phyloP scores from a whole-genome alignment of 75 land plant genomes.

The Cupressus sempervirens region DNA sequence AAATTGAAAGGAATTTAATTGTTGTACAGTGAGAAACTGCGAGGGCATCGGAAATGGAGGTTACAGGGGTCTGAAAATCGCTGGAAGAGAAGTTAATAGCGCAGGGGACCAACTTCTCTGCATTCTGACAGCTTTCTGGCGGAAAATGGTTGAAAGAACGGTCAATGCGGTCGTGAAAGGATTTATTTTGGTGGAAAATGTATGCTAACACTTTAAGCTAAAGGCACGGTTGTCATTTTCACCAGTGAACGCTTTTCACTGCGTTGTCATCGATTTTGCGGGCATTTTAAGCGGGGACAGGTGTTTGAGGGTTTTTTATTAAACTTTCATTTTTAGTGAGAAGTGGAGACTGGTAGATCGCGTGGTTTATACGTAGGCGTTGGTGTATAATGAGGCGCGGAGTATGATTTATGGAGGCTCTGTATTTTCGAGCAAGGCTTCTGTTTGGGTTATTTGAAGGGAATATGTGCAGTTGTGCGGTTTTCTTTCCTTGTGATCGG shows the following conservation, averaged over 20 bases:
- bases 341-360: background rate
- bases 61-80: background rate
- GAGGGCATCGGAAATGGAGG: background rate
- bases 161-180: background rate
- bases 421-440: background rate
- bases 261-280: background rate
- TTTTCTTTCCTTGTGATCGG: background rate
- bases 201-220: background rate
- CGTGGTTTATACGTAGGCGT: background rate
- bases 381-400: background rate
- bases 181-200: background rate
- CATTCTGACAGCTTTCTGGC: background rate
- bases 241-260: background rate
- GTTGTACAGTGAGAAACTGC: background rate
- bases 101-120: background rate
- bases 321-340: background rate
- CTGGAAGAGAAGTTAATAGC: background rate
- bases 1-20: background rate
- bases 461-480: background rate
- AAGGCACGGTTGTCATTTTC: background rate
- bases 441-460: background rate
- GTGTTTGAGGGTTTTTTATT: background rate
- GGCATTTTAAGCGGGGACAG: background rate
- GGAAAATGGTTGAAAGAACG: background rate
- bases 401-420: background rate